These are phyloP conservation scores for Coemansia sp. DNA, from an alignment of 192 early-diverging fungal species.

Conservation along the genomic window DNA sequence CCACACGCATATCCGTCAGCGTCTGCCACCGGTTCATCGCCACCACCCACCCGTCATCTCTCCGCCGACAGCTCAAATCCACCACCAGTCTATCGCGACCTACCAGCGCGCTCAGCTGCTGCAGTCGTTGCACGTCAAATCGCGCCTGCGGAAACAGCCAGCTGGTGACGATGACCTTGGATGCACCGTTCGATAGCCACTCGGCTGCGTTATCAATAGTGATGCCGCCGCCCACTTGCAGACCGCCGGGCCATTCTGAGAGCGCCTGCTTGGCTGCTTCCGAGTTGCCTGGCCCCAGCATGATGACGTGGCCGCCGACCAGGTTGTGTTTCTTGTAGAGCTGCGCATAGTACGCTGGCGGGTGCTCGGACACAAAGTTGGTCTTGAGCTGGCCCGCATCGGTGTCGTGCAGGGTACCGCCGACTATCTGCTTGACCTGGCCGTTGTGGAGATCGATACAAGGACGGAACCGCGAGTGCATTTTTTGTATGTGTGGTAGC, in stretches of 20 bases:
- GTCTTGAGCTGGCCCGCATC: constrained; percentile 66
- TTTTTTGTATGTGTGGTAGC: background rate
- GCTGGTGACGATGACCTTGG: constrained; percentile 96
- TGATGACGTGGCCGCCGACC: constrained; percentile 91
- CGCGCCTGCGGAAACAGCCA: constrained; percentile 84
- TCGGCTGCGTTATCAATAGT: constrained; percentile 77
- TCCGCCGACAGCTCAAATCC: constrained; percentile 71
- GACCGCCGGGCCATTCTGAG: constrained; percentile 76
- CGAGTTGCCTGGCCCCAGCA: constrained; percentile 86
- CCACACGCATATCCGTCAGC: constrained; percentile 83
- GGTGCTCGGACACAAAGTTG: constrained; percentile 90
- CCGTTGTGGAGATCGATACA: constrained; percentile 98
- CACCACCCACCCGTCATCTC: constrained; percentile 78
- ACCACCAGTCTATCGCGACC: constrained; percentile 66
- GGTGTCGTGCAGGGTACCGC: constrained; percentile 79
- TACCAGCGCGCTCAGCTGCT: constrained; percentile 39
- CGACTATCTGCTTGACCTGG: constrained; percentile 99
- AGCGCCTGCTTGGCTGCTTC: constrained; percentile 82
- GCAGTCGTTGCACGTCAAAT: constrained; percentile 70
- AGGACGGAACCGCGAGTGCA: constrained; percentile 79
- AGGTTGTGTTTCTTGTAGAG: constrained; percentile 76
- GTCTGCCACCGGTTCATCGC: constrained; percentile 99
- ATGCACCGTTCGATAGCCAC: constrained; percentile 86
- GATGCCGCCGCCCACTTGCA: constrained; percentile 97
- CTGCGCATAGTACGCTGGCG: constrained; percentile 77